Evolutionary conservation across 306 rosid genomes (phyloP).

Genomic region (Adenanthera pavonina): DNA sequence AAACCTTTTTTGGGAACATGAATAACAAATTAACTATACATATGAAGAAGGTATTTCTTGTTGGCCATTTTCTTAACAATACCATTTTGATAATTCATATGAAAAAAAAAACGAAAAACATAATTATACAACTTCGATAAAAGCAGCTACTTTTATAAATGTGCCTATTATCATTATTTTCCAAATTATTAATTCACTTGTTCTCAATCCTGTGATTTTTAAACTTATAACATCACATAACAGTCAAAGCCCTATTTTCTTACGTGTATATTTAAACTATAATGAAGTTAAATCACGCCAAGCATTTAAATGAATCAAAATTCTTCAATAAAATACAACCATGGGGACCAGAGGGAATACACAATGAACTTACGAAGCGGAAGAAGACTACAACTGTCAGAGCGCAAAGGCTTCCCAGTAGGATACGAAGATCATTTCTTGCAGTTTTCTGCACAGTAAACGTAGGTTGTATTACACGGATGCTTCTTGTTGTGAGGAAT

Average conservation of each 20-base stretch:
- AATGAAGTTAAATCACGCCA: slow-evolving; percentile 29
- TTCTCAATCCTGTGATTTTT: neutral
- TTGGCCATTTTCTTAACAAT: neutral
- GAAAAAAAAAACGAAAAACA: too few relatives aligned
- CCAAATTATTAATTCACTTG: slow-evolving; percentile 28
- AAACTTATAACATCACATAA: slow-evolving; percentile 15
- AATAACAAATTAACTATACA: neutral
- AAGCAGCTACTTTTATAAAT: slow-evolving; percentile 15
- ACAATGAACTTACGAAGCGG: slow-evolving; percentile 80
- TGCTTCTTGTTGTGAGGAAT: neutral
- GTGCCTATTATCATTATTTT: slow-evolving; percentile 6
- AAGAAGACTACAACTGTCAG: slow-evolving; percentile 90
- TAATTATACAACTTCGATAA: slow-evolving; percentile 18
- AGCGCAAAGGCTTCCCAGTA: slow-evolving; percentile 97
- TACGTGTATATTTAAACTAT: neutral
- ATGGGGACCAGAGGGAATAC: slow-evolving; percentile 31
- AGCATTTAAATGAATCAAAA: slow-evolving; percentile 21
- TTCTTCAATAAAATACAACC: slow-evolving; percentile 10
- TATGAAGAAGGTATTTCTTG: neutral
- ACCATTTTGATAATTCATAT: neutral
- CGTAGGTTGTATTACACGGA: slow-evolving; percentile 14
- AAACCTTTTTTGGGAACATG: neutral
- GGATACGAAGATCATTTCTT: slow-evolving; percentile 87
- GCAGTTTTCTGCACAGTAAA: slow-evolving; percentile 88
- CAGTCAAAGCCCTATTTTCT: slow-evolving; percentile 30